These are phyloP conservation scores for Talaromyces pinophilus DNA, from an alignment of 2,329 filamentous ascomycete genomes.

Conservation along the genomic window DNA sequence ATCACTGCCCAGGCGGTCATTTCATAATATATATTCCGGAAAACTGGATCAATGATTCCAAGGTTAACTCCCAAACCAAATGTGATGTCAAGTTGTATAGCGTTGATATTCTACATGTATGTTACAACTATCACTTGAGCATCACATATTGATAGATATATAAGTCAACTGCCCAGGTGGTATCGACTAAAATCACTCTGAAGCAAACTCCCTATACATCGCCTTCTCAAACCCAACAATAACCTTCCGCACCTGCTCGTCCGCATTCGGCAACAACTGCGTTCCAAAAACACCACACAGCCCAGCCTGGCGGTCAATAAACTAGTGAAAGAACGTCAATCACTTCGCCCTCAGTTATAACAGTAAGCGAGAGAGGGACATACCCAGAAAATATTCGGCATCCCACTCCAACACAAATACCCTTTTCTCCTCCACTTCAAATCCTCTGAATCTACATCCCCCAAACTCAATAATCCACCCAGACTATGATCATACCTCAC, in stretches of 20 bases:
- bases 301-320: conserved; percentile 20
- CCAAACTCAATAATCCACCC: conserved; percentile 17
- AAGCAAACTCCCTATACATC: conserved; percentile 14
- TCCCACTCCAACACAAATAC: conserved; percentile 20
- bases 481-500: conserved; percentile 16
- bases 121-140: not conserved
- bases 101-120: not conserved
- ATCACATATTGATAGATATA: not conserved
- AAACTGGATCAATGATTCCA: not conserved
- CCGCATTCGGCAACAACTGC: conserved; percentile 19
- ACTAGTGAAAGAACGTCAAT: not conserved
- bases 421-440: conserved; percentile 22
- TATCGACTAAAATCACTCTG: not conserved
- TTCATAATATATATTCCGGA: not conserved
- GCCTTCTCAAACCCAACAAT: conserved; percentile 15
- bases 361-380: not conserved
- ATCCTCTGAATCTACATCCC: conserved; percentile 7
- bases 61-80: not conserved
- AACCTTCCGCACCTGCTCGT: conserved; percentile 15
- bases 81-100: not conserved
- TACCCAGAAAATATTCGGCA: conserved; percentile 21
- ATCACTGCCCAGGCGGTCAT: too few species aligned
- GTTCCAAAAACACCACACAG: conserved; percentile 19
- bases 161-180: not conserved
- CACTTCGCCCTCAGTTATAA: not conserved